Percentiles rank a stretch among this genome's conserved stretches.
Evolutionary conservation across 306 rosid genomes (phyloP).

Genomic region (Rosa rugosa): DNA sequence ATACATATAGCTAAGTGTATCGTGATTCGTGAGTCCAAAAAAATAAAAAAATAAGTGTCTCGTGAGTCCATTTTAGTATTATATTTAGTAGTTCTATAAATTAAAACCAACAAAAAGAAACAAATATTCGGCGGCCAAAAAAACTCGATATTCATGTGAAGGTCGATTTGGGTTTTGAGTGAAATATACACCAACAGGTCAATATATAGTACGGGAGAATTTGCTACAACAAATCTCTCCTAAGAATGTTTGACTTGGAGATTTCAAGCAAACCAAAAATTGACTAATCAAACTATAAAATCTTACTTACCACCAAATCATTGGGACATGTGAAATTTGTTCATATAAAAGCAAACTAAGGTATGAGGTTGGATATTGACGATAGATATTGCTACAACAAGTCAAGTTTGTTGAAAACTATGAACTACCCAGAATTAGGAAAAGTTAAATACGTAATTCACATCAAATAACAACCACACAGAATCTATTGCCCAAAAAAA

Average conservation of each 20-base stretch:
- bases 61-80: not conserved
- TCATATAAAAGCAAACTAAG: not conserved
- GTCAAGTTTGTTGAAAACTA: no score
- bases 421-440: not conserved
- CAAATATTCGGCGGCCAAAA: not conserved
- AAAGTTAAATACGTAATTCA: no score
- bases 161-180: not conserved
- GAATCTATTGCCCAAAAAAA: no score
- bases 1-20: not conserved
- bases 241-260: not conserved
- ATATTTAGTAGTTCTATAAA: not conserved
- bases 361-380: not conserved
- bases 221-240: not conserved
- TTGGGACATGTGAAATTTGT: not conserved
- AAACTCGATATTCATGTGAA: not conserved
- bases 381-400: not conserved
- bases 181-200: slow-evolving; percentile 7
- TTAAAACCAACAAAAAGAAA: not conserved
- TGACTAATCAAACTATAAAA: not conserved
- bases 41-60: no score
- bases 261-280: not conserved
- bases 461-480: no score
- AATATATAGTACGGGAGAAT: not conserved
- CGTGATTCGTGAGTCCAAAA: not conserved
- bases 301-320: no score